These are phyloP conservation scores for Lachnellula willkommii DNA, from an alignment of 2,329 filamentous ascomycete species.

Conservation along the genomic window DNA sequence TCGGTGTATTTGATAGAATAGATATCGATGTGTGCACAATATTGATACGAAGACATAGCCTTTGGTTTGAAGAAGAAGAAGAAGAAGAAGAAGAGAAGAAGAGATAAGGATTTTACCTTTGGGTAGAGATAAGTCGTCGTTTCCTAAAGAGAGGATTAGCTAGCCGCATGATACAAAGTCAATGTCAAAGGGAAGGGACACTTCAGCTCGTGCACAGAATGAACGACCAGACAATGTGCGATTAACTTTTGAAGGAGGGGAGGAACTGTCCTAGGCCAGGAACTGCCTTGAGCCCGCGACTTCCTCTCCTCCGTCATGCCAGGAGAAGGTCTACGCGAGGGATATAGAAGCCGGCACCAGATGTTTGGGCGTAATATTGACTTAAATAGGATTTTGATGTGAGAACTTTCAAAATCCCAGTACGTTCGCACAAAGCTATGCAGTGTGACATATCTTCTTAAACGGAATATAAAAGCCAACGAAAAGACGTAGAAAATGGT, in stretches of 20 bases:
- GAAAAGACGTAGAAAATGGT: not conserved
- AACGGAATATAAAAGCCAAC: constrained; percentile 2
- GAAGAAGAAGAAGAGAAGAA: constrained; percentile 3
- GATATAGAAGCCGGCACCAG: too few species aligned
- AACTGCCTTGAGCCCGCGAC: not conserved
- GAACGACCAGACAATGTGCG: too few species aligned
- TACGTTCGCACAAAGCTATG: not conserved
- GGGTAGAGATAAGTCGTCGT: constrained; percentile 59
- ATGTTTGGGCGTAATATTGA: too few species aligned
- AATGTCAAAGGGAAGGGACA: constrained; percentile 1
- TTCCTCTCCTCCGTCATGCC: too few species aligned
- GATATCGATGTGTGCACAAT: not conserved
- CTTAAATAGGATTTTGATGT: too few species aligned
- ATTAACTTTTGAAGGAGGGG: not conserved
- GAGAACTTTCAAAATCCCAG: too few species aligned
- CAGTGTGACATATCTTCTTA: not conserved
- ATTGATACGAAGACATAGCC: not conserved
- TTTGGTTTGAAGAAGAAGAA: not conserved
- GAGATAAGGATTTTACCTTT: constrained; percentile 44
- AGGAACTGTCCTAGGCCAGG: not conserved
- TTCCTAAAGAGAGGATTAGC: constrained; percentile 41
- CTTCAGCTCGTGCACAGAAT: not conserved
- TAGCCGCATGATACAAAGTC: constrained; percentile 23
- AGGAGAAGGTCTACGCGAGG: too few species aligned
- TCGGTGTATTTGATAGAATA: not conserved